These are phyloP conservation scores for Lolium multiflorum DNA, from an alignment of 176 grass and related monocot species.

Conservation along the genomic window DNA sequence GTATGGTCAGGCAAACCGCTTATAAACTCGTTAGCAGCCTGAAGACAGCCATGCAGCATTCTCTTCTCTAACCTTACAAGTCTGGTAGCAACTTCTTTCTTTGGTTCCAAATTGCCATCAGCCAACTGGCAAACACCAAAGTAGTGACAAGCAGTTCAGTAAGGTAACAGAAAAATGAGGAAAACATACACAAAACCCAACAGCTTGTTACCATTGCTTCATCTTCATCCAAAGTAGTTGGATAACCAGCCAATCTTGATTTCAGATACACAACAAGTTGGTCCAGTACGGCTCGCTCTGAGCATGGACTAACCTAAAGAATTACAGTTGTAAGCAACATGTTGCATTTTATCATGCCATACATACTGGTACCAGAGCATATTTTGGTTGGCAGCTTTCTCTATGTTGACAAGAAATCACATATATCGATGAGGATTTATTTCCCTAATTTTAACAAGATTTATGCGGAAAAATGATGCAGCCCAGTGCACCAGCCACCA, in stretches of 20 bases:
- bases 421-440: neutral
- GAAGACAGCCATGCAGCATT: conserved; percentile 89
- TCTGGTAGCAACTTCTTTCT: conserved; percentile 85
- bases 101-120: conserved; percentile 82
- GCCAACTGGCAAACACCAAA: conserved; percentile 63
- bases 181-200: conserved; percentile 14
- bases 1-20: conserved; percentile 80
- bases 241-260: conserved; percentile 85
- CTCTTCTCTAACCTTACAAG: conserved; percentile 95
- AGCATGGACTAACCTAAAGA: conserved; percentile 82
- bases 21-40: conserved; percentile 74
- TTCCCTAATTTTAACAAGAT: conserved; percentile 4
- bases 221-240: conserved; percentile 83
- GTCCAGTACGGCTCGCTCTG: conserved; percentile 93
- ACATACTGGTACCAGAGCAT: conserved; percentile 1
- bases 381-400: neutral
- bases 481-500: neutral
- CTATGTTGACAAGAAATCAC: conserved; percentile 13
- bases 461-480: conserved; percentile 6
- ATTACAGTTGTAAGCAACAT: conserved; percentile 35
- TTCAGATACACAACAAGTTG: conserved; percentile 89
- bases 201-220: conserved; percentile 77
- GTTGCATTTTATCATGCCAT: conserved; percentile 6
- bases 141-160: conserved; percentile 13
- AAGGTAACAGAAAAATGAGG: conserved; percentile 31